Base-by-base conservation (phyloP, 225 moss, liverwort and hornwort species). In the Ulota crispa region DNA sequence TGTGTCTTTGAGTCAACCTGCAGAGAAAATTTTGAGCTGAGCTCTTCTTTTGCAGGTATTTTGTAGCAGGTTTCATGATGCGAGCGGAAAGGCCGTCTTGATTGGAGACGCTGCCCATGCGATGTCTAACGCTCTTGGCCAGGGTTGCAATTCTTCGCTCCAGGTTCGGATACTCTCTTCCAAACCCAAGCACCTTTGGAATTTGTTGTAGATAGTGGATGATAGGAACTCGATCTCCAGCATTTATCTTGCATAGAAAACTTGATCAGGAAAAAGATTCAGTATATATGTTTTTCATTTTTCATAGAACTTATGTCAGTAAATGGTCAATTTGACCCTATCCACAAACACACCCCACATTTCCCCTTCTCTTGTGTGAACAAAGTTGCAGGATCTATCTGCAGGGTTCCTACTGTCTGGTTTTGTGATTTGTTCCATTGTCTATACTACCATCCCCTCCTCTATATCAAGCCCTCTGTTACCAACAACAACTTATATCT, bases 121-220 rank as follows among this genome's bases (percentile, higher is more conserved):
- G 30, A 91, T 91, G 91, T 89, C 91, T 62, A 91, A 91, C 78
- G 91, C 91, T 7, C 89, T 91, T 83, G 91, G 91, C 57, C 91
- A 89, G 76, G 91, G 91, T 75, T 91, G 91, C 83, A 91, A 89
- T 71, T 91, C 91, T 64, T 91, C 91, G 57, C 86, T 91, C 15
- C 91, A 91, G 89, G 91, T 91, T 36, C 70, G 28, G 16, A 83
- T 64, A 13, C 68, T 30, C 16, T 75, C 60, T 50, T n/a, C 24
- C 14, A 14, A 15, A 52, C 19, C 14, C 30, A 70, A 69, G 42
- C 37, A 41, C 21, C 14, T 60, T 18, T 24, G 13, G 63, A 50
- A 34, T 24, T 55, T 75, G 37, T 14, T 54, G 24, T 32, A 52
- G 37, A 53, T 66, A 26, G 65, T 52, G 65, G 19, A 65, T 13